Evolutionary conservation across 2,329 filamentous ascomycete genomes (phyloP), one percentile per base, ranked within the genome.

Genomic region (Aureobasidium sp.): DNA sequence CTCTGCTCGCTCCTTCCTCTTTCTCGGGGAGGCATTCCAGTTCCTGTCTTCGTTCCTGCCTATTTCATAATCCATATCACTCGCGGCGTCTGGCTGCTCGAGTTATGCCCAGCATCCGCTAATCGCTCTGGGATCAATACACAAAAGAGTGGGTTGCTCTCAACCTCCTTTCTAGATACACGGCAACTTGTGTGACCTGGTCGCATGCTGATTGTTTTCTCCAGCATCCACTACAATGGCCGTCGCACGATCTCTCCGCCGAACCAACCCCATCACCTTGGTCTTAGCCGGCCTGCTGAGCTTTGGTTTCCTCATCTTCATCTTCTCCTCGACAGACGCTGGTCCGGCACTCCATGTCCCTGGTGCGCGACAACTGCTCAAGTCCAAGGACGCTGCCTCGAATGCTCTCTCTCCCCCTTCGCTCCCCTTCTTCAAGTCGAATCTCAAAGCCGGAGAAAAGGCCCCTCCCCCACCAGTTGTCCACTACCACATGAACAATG

Each of bases 401-500:
- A 84, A 87, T 66, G 81, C 79, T 54, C 79, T 89, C 55, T 89
- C 84, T 10, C 86, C 85, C 55, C 85, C 85, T 8, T 87, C 85
- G 19, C 81, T 86, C 55, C 83, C 85, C 29, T 88, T 88, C 70
- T 77, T 80, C 64, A 90, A 89, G 66, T 73, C 79, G 21, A 70
- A 68, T n/a, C 79, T 81, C 60, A 69, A 69, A 24, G 68, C 72
- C 70, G 55, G 79, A 75, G 68, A 73, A 72, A 39, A 78, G 74
- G 65, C 77, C 68, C 55, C 76, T 71, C 85, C 90, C 44, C 90
- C 91, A 51, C 90, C 91, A 7, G 90, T 98, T 41, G 81, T 88
- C 32, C 90, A 88, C 68, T 97, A 96, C 75, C 83, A 94, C 68
- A 85, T 98, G 71, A 97, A 97, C 77, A 90, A 91, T 71, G 81